Evolutionary conservation across 208 protist genomes (phyloP).

Genomic region (Wallacemonas sp.): DNA sequence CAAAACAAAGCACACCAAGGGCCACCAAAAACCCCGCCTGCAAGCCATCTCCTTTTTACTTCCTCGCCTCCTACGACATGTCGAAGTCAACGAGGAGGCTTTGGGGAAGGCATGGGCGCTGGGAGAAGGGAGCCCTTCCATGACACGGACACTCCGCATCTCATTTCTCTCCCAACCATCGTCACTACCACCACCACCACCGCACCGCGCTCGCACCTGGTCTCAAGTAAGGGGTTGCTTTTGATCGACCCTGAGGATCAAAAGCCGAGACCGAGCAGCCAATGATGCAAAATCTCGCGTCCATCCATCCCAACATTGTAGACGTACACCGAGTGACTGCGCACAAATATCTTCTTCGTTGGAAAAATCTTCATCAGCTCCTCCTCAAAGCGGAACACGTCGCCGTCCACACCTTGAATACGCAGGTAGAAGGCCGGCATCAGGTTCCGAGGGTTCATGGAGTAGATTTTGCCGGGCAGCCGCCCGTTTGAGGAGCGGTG

Average conservation of each 20-base stretch:
- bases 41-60: too few species aligned
- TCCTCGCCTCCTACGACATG: too few species aligned
- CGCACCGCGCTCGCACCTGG: too few species aligned
- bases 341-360: conserved; percentile 87
- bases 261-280: conserved; percentile 85
- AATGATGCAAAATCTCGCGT: conserved; percentile 72
- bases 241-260: conserved; percentile 26
- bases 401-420: conserved; percentile 67
- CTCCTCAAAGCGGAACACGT: conserved; percentile 84
- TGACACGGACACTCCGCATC: too few species aligned
- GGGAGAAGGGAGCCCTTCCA: too few species aligned
- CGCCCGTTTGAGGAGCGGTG: conserved; percentile 77
- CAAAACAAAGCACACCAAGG: too few species aligned
- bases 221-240: too few species aligned
- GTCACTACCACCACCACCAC: too few species aligned
- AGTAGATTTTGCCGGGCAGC: conserved; percentile 69
- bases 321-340: conserved; percentile 61
- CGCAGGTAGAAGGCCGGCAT: conserved; percentile 75
- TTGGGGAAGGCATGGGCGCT: too few species aligned
- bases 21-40: too few species aligned
- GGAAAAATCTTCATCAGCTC: conserved; percentile 91
- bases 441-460: conserved; percentile 65
- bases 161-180: too few species aligned
- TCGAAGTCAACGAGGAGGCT: too few species aligned
- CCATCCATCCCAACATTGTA: conserved; percentile 86